These are phyloP conservation scores for Endogone sp. DNA, from an alignment of 192 early-diverging fungal species.

Conservation along the genomic window DNA sequence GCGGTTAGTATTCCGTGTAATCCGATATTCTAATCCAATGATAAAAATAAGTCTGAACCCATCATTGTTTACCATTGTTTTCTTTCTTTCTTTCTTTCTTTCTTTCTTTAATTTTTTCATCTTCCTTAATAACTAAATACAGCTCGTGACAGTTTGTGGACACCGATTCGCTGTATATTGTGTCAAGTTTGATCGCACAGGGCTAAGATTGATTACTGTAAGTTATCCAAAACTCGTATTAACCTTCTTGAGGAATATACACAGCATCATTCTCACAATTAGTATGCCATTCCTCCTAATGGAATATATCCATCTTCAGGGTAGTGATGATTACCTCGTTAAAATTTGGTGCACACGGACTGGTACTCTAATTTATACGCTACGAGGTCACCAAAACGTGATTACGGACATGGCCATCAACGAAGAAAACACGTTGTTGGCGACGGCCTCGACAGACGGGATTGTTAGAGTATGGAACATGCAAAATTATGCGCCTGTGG, in stretches of 20 bases:
- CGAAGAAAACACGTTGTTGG: conserved; percentile 73
- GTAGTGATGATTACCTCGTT: conserved; percentile 83
- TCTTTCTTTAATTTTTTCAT: no score
- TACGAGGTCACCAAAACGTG: conserved; percentile 76
- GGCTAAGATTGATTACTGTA: conserved; percentile 69
- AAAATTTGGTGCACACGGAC: conserved; percentile 82
- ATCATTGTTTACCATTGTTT: no score
- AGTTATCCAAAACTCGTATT: not conserved
- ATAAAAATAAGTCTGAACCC: no score
- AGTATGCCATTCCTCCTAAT: not conserved
- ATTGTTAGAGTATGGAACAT: conserved; percentile 75
- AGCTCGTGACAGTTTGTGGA: conserved; percentile 64
- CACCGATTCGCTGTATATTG: conserved; percentile 76
- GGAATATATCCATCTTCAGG: conserved; percentile 33
- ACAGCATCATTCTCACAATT: no score
- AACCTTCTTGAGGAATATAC: no score
- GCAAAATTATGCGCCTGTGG: conserved; percentile 62
- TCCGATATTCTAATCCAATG: conserved; percentile 4
- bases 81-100: no score
- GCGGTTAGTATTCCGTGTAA: conserved; percentile 3
- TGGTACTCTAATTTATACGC: conserved; percentile 72
- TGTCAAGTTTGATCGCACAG: conserved; percentile 71
- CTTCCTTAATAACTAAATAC: conserved; percentile 11
- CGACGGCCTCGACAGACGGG: conserved; percentile 73
- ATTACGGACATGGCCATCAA: conserved; percentile 78